Evolutionary conservation across 352 stramenopile species (phyloP), one percentile per base, ranked within the genome.

Genomic region (Phytopythium delawarense): DNA sequence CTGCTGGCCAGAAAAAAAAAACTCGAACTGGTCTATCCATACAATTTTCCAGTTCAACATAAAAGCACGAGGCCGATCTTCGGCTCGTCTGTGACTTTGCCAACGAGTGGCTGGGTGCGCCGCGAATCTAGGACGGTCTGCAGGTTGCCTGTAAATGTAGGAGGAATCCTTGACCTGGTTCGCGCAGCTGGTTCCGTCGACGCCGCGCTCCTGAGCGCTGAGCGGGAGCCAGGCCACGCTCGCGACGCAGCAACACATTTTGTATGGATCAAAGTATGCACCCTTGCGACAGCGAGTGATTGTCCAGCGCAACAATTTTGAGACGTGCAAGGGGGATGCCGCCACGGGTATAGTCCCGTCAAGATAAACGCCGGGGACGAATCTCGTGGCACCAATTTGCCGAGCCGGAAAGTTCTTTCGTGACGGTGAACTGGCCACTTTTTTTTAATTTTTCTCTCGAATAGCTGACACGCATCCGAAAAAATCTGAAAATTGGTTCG

Each of bases 181-280:
- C 48, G 28, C 13, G 48, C 48, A 54, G 48, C 48, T 54, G 48
- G 48, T 54, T 54, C 48, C 32, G 48, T 37, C 13, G 48, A 54
- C 18, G 34, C 2, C 2, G 25, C 25, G 25, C 25, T 28, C 25
- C 25, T 28, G 25, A 2, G 25, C 25, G 32, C 32, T 37, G 32
- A 20, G 16, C 39, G 12, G 4, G 7, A 7, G 45, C n/a, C n/a
- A n/a, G n/a, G n/a, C n/a, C n/a, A n/a, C n/a, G n/a, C 20, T 52
- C 16, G 39, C 42, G 20, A 49, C 42, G 16, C 15, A 15, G n/a
- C 42, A 46, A 49, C 42, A 13, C 42, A 1, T 28, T 49, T 49
- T 49, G 7, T 28, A 28, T 49, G 20, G 7, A 23, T 7, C 7
- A 28, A 23, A 49, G 16, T 48, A 49, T 49, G 42, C 18, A 0